These are phyloP conservation scores for Isoetes taiwanensis DNA, from an alignment of 75 land plant species.

Conservation along the genomic window DNA sequence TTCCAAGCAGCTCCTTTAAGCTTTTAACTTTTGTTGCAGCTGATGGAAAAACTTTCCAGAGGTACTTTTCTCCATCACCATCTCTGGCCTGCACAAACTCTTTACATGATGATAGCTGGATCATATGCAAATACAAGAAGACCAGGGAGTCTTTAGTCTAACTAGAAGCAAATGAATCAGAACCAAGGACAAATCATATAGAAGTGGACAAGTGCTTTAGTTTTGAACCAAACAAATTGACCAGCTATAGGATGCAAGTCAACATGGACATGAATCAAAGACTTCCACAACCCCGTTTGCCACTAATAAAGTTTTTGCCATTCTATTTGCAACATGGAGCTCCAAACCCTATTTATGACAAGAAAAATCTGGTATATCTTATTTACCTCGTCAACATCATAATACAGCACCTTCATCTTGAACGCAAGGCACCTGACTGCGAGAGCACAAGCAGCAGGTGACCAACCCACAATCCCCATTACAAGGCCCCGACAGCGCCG, in stretches of 20 bases:
- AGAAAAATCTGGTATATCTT: not conserved
- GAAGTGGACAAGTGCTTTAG: no score
- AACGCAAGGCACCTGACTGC: conserved; percentile 79
- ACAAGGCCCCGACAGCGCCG: conserved; percentile 85
- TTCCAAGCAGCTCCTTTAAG: conserved; percentile 84
- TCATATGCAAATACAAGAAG: not conserved
- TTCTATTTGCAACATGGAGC: no score
- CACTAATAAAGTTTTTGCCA: no score
- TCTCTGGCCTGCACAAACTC: conserved; percentile 37
- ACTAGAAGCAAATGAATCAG: no score
- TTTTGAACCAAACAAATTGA: no score
- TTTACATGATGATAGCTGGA: not conserved
- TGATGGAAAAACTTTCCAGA: conserved; percentile 50
- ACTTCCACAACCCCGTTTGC: not conserved
- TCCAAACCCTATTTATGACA: no score
- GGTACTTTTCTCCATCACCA: conserved; percentile 23
- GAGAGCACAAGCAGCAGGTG: conserved; percentile 70
- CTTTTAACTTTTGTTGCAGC: conserved; percentile 78
- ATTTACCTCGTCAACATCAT: conserved; percentile 46
- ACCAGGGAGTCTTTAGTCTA: no score
- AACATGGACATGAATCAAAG: not conserved
- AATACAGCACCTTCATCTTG: conserved; percentile 81
- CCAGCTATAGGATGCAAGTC: not conserved
- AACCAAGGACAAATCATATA: no score
- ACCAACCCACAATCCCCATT: conserved; percentile 81